phyloP scores from a whole-genome alignment of 2,329 filamentous ascomycete species.

The Westerdykella sp. region DNA sequence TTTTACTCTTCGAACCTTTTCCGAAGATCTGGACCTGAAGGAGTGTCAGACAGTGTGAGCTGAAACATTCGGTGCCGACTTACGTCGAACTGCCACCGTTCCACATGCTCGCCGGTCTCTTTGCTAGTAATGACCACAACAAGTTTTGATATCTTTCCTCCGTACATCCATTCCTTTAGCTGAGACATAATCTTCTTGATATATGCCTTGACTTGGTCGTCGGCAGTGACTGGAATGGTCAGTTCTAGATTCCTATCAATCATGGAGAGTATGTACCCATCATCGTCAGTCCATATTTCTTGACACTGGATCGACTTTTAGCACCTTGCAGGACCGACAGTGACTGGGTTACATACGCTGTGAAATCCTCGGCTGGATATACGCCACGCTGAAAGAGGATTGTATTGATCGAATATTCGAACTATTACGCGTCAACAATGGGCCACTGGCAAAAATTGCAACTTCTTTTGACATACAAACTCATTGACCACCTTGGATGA shows the following conservation, averaged over 20 bases:
- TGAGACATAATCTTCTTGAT: conserved; percentile 99
- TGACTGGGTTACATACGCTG: conserved; percentile 54
- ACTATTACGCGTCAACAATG: conserved; percentile 3
- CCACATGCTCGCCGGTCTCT: conserved; percentile 91
- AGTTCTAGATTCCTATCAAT: conserved; percentile 4
- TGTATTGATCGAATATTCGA: conserved; percentile 39
- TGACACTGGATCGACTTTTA: conserved; percentile 55
- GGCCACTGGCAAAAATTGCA: conserved; percentile 58
- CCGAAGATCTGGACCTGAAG: conserved; percentile 53
- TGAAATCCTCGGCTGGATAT: conserved; percentile 94
- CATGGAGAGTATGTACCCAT: conserved; percentile 52
- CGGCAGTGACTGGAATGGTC: conserved; percentile 64
- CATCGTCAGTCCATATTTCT: conserved; percentile 99
- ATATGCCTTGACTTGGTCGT: conserved; percentile 98
- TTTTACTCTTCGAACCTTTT: conserved; percentile 45
- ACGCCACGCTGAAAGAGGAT: conserved; percentile 65
- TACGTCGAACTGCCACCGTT: conserved; percentile 97
- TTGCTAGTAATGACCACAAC: conserved; percentile 96
- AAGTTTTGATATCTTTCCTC: conserved; percentile 93
- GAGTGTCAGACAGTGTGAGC: conserved; percentile 27
- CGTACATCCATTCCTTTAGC: conserved; percentile 95
- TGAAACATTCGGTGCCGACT: conserved; percentile 25
- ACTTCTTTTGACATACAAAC: conserved; percentile 60
- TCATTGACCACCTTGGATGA: conserved; percentile 86
- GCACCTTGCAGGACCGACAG: background rate